Conservation (phyloP, 2,329 filamentous ascomycete genomes). For the Magnaporthiopsis incrustans region DNA sequence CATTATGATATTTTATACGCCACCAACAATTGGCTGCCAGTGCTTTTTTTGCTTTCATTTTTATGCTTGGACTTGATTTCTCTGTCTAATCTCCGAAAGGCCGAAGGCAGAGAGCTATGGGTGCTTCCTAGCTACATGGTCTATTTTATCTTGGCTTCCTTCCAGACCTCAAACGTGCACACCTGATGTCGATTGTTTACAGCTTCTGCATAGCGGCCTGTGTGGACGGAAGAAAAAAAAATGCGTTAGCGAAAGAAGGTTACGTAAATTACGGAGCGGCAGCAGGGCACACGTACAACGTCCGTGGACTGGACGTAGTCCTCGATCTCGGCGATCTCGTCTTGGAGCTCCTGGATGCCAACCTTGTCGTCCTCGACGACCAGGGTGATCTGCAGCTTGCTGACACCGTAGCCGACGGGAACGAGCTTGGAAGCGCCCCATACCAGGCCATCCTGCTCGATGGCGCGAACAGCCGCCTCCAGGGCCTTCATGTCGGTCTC, state of each 20-base stretch:
- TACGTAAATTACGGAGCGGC: too few species aligned
- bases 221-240: conserved; percentile 18
- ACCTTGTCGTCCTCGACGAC: conserved; percentile 97
- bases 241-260: conserved; percentile 12
- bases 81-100: too few species aligned
- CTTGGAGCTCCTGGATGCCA: conserved; percentile 77
- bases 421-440: conserved; percentile 92
- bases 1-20: neutral
- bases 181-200: conserved; percentile 39
- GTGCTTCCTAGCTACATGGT: too few species aligned
- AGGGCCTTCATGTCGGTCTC: conserved; percentile 86
- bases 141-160: too few species aligned
- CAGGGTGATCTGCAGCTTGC: conserved; percentile 98
- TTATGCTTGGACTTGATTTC: too few species aligned
- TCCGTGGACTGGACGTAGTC: conserved; percentile 96
- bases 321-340: conserved; percentile 74
- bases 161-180: too few species aligned
- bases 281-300: conserved; percentile 34
- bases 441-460: conserved; percentile 88
- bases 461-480: conserved; percentile 70
- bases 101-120: too few species aligned
- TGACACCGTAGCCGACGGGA: conserved; percentile 92
- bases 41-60: neutral
- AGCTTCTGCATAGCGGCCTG: conserved; percentile 77
- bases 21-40: neutral